These are phyloP conservation scores for Colletotrichum costaricense DNA, from an alignment of 2,329 filamentous ascomycete genomes.

Conservation along the genomic window DNA sequence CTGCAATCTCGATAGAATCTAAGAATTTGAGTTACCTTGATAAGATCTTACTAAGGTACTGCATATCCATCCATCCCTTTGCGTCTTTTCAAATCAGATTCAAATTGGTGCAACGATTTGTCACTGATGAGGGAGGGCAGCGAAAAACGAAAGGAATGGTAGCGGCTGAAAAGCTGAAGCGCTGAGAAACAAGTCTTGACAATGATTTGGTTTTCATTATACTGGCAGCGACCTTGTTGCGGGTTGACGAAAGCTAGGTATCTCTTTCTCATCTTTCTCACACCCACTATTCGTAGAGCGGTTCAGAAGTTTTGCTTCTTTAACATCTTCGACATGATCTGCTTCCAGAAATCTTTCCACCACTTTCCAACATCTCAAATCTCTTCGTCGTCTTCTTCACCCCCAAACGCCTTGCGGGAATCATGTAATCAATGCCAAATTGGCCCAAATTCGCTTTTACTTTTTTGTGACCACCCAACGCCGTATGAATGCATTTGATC, in stretches of 20 bases:
- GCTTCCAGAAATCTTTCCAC: background rate
- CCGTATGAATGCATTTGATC: slow-evolving; percentile 38
- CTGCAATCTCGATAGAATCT: background rate
- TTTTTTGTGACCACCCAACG: slow-evolving; percentile 32
- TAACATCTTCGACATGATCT: background rate
- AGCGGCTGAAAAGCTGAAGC: background rate
- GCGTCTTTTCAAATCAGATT: background rate
- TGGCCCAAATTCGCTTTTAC: slow-evolving; percentile 29
- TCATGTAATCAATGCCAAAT: slow-evolving; percentile 30
- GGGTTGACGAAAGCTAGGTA: background rate
- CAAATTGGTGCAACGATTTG: background rate
- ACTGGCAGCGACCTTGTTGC: background rate
- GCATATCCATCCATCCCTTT: background rate
- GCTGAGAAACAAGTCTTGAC: background rate
- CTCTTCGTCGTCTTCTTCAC: background rate
- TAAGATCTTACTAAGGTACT: no score
- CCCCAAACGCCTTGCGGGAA: slow-evolving; percentile 34
- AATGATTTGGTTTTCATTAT: background rate
- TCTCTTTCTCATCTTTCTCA: background rate
- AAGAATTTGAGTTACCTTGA: background rate
- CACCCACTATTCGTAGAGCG: background rate
- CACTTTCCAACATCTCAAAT: background rate
- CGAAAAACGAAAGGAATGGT: background rate
- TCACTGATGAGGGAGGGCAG: background rate
- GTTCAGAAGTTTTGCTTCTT: background rate